Conservation (phyloP, 1,284 basidiomycete species). For the Malassezia nana region DNA sequence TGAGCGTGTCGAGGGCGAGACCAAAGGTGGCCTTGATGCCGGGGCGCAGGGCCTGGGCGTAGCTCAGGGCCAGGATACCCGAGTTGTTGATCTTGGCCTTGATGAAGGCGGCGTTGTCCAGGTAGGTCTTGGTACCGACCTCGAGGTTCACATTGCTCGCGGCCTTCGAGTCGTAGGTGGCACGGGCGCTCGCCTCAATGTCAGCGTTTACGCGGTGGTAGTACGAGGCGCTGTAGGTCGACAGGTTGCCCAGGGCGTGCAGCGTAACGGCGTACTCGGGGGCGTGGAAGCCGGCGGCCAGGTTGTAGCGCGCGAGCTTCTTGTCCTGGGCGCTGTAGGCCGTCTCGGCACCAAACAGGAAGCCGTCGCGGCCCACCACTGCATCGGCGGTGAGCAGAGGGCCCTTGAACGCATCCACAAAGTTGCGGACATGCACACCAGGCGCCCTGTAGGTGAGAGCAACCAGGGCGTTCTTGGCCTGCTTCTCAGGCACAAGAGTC, state of each 20-base stretch:
- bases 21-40: conserved; percentile 92
- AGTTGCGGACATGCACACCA: conserved; percentile 81
- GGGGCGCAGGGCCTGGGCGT: conserved; percentile 53
- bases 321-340: conserved; percentile 93
- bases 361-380: conserved; percentile 86
- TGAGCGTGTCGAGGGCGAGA: conserved; percentile 47
- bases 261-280: conserved; percentile 93
- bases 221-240: conserved; percentile 88
- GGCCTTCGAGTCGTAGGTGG: conserved; percentile 88
- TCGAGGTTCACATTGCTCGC: conserved; percentile 75
- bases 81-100: conserved; percentile 99
- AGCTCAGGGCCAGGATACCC: conserved; percentile 44
- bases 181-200: conserved; percentile 82
- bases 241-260: conserved; percentile 89
- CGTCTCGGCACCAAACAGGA: conserved; percentile 91
- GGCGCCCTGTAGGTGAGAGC: conserved; percentile 92
- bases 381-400: conserved; percentile 87
- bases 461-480: conserved; percentile 58
- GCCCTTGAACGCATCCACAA: conserved; percentile 92
- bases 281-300: conserved; percentile 85
- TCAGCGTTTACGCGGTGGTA: conserved; percentile 92
- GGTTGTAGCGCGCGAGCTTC: conserved; percentile 80
- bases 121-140: conserved; percentile 82
- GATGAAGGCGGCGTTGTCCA: conserved; percentile 80
- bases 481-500: conserved; percentile 72